phyloP scores from a whole-genome alignment of 2,329 filamentous ascomycete species.

The Teratosphaeria viscida region DNA sequence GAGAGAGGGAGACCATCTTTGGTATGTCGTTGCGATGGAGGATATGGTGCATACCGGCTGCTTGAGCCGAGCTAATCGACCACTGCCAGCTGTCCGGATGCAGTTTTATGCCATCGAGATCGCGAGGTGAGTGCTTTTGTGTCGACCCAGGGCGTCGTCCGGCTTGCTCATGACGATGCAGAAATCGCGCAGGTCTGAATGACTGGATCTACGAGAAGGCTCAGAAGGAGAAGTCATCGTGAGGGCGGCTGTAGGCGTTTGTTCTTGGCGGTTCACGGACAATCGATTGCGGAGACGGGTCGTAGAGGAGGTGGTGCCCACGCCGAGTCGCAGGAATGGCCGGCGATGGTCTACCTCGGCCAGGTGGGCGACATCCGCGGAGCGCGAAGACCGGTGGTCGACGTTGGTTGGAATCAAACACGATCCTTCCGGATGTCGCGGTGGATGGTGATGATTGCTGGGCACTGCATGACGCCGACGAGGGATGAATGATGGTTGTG shows the following conservation, averaged over 20 bases:
- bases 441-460: slow-evolving; percentile 15
- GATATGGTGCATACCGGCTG: neutral
- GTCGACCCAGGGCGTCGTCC: neutral
- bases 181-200: slow-evolving; percentile 79
- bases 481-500: neutral
- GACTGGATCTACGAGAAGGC: slow-evolving; percentile 93
- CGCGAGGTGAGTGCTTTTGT: slow-evolving; percentile 44
- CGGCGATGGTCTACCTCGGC: neutral
- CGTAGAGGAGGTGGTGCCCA: neutral
- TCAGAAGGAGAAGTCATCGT: slow-evolving; percentile 37
- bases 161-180: slow-evolving; percentile 22
- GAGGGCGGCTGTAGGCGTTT: slow-evolving; percentile 2
- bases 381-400: too few species aligned
- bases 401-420: neutral
- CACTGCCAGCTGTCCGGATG: slow-evolving; percentile 53
- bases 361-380: neutral
- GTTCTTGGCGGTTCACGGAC: neutral
- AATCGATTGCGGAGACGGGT: neutral
- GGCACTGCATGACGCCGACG: slow-evolving; percentile 14
- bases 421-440: slow-evolving; percentile 14
- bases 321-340: neutral
- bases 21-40: slow-evolving; percentile 41
- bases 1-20: slow-evolving; percentile 82
- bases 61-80: neutral
- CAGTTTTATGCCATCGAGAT: slow-evolving; percentile 76